Conservation (phyloP, 495 filamentous ascomycete genomes). For the Podospora pseudopauciseta region DNA sequence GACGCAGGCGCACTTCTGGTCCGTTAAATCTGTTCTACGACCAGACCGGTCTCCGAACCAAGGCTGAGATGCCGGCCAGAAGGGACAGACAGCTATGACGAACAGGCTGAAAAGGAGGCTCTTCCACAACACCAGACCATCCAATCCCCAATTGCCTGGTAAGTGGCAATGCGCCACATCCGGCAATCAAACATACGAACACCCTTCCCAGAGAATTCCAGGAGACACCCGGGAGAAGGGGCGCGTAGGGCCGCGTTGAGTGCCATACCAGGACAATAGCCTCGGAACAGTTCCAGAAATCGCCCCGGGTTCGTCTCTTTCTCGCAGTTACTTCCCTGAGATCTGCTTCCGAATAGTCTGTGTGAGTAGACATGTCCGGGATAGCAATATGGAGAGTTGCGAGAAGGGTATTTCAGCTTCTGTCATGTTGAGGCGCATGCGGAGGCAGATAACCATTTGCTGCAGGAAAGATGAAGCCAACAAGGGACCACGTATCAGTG, state of each 20-base stretch:
- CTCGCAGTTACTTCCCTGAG: slow-evolving; percentile 14
- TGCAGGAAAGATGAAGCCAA: slow-evolving; percentile 1
- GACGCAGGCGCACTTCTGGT: not conserved
- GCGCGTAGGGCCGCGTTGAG: slow-evolving; percentile 10
- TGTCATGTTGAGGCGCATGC: not conserved
- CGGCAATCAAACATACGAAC: slow-evolving; percentile 37
- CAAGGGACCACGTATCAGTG: slow-evolving; percentile 16
- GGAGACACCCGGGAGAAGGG: slow-evolving; percentile 26
- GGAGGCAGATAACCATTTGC: not conserved
- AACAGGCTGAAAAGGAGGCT: slow-evolving; percentile 21
- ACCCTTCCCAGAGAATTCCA: slow-evolving; percentile 35
- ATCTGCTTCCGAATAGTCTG: slow-evolving; percentile 21
- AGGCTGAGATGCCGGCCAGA: slow-evolving; percentile 10
- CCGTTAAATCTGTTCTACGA: not conserved
- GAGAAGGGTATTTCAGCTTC: not conserved
- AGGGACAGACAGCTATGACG: slow-evolving; percentile 13
- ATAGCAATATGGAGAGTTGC: not conserved
- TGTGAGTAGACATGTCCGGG: slow-evolving; percentile 17
- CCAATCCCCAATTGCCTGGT: slow-evolving; percentile 17
- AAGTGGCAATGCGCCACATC: slow-evolving; percentile 29
- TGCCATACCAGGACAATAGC: slow-evolving; percentile 19
- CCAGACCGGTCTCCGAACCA: not conserved
- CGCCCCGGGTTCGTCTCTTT: slow-evolving; percentile 24
- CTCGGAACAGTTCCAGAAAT: slow-evolving; percentile 22
- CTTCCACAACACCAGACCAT: slow-evolving; percentile 15